Evolutionary conservation across 768 basidiomycete genomes (phyloP), one percentile per base, ranked within the genome.

Genomic region (Lactarius pseudohatsudake): DNA sequence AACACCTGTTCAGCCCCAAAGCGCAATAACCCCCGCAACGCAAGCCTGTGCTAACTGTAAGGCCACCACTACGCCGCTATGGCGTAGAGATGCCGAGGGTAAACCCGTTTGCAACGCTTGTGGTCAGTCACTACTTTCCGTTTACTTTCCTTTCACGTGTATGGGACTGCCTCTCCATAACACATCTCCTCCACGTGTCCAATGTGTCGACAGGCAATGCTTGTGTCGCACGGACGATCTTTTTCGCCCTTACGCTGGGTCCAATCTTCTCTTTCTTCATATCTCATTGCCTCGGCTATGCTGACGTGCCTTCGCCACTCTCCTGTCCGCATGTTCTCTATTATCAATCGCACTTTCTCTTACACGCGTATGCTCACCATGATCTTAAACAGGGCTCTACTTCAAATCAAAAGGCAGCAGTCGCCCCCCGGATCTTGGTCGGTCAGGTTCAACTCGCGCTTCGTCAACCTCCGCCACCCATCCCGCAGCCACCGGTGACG

Each of bases 51-150:
- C 85, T 45, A 91, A 90, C 76, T 92, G 93, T 77, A 86, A 86
- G 20, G 88, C 89, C n/a, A 79, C 82, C 6, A 83, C 86, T 69
- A 92, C 91, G 64, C 92, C 92, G 41, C 84, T 94, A 32, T 94
- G 93, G 93, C 81, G 92, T 72, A 84, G 92, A 71, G 91, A 91
- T 75, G 79, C 82, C 54, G 86, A 90, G 72, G 93, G 92, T 65
- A 91, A 89, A 76, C 84, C 88, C 58, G 85, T 94, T 74, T 95
- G 93, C 81, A 94, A 94, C 76, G 90, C 91, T 60, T 94, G 93
- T 77, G 93, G 92, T 94, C 76, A 84, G 91, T 84, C 64, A 69
- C 69, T 40, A 72, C 70, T 72, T 74, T 73, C 72, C 73, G 74
- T 73, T 72, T 73, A 76, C 77, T 74, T 73, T 74, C 75, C 72